phyloP scores from a whole-genome alignment of 306 rosid species.

The Begonia masoniana region DNA sequence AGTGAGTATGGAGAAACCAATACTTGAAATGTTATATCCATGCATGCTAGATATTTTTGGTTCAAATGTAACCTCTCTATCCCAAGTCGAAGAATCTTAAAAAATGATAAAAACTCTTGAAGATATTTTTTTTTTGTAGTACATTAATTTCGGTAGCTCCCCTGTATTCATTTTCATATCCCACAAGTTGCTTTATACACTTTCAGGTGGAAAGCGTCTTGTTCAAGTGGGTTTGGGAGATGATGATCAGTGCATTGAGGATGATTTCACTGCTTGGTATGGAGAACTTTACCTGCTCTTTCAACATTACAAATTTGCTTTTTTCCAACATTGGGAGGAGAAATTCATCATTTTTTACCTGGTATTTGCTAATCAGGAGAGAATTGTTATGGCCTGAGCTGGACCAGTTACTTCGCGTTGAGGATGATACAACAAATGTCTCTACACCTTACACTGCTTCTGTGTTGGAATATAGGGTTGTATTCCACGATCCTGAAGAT shows the following conservation, averaged over 20 bases:
- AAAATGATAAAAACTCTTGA: no score
- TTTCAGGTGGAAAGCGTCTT: conserved; percentile 62
- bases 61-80: no score
- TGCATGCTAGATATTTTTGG: no score
- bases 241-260: conserved; percentile 85
- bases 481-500: conserved; percentile 39
- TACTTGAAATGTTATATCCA: no score
- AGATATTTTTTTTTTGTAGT: no score
- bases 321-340: no score
- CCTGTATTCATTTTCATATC: no score
- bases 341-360: conserved; percentile 7
- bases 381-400: conserved; percentile 78
- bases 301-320: background rate
- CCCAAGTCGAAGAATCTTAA: no score
- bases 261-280: conserved; percentile 80
- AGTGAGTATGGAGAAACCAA: no score
- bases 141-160: no score
- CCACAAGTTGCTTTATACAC: no score
- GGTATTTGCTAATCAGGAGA: conserved; percentile 36
- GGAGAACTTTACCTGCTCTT: conserved; percentile 1
- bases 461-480: conserved; percentile 59
- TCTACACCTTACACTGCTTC: conserved; percentile 77
- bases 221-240: conserved; percentile 67
- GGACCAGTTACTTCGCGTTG: conserved; percentile 59
- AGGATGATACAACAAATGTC: conserved; percentile 51